Base-by-base conservation (phyloP, 2,329 filamentous ascomycete genomes). In the Tolypocladium amazonense region DNA sequence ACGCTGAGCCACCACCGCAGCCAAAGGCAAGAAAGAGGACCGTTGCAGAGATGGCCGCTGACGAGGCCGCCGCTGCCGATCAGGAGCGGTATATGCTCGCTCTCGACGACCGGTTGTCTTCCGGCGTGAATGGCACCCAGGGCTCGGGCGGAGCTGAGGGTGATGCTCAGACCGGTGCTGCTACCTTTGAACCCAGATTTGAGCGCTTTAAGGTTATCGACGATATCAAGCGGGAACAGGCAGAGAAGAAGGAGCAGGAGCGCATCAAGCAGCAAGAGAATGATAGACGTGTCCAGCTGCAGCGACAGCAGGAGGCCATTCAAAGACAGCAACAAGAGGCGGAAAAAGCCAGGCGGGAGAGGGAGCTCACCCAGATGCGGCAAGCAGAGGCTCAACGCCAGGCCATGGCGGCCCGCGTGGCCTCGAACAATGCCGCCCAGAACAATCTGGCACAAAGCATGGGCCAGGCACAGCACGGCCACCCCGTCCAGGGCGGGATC, bases 1-100 rank as follows among this genome's bases (percentile, higher is more conserved):
- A 97, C 71, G 83, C 85, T 37, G 84, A 88, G 56, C 79, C 85
- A 52, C 87, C 91, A 12, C 93, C 94, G 0, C 83, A 88, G 62
- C 92, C 92, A 3, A 97, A 96, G 79, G 88, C 87, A 9, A 82
- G 94, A 60, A 97, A 99, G 79, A 86, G 93, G 63, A 99, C 94
- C 0, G 88, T 95, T 23, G 94, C 94, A 11, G 93, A 99, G 71
- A 85, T 97, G 77, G 94, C 91, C 11, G 93, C 93, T 9, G 94
- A 99, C 69, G 92, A 99, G 75, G 93, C 94, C 1, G 81, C 91
- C 61, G 91, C 92, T 0, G 93, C 92, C 27, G 90, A 92, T 61
- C 87, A 91, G 64, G 92, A 99, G 73, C 85, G 91, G 55, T 95
- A 91, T 65, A 94, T 99, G 91, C 86, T 97, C 57, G 87, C 90